Conservation (phyloP, 1,139 yeast genomes). For the Scheffersomyces quercinus region DNA sequence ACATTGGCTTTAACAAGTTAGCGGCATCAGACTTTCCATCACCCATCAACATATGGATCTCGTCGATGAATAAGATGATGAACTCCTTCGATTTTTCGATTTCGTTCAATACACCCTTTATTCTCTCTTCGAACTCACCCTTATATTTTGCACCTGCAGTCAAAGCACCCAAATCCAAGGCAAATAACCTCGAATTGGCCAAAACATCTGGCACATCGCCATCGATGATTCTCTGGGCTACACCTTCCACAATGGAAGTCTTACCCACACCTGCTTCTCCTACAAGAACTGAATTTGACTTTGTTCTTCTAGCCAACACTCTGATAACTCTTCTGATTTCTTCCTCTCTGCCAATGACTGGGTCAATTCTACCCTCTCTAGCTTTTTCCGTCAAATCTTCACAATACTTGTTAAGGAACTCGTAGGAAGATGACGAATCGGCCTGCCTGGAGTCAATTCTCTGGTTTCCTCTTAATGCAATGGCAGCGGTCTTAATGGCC, state of each 20-base stretch:
- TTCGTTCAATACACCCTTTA: slow-evolving; percentile 93
- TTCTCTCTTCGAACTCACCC: slow-evolving; percentile 98
- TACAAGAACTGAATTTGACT: slow-evolving; percentile 91
- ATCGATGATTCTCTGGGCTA: slow-evolving; percentile 94
- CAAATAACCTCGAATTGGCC: slow-evolving; percentile 75
- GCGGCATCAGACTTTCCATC: slow-evolving; percentile 96
- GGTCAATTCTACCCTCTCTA: slow-evolving; percentile 91
- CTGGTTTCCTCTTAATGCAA: slow-evolving; percentile 84
- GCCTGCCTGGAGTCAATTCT: slow-evolving; percentile 93
- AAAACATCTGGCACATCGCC: slow-evolving; percentile 91
- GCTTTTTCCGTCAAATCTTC: slow-evolving; percentile 92
- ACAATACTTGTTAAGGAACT: slow-evolving; percentile 86
- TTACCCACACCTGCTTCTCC: slow-evolving; percentile 99
- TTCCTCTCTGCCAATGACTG: slow-evolving; percentile 98
- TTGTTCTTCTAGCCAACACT: slow-evolving; percentile 91
- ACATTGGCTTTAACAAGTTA: slow-evolving; percentile 91
- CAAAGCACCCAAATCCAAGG: slow-evolving; percentile 91
- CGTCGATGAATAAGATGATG: slow-evolving; percentile 91
- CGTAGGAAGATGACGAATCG: slow-evolving; percentile 82
- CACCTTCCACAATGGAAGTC: slow-evolving; percentile 97
- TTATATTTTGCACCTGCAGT: slow-evolving; percentile 98
- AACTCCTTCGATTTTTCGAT: slow-evolving; percentile 84
- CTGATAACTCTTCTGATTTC: slow-evolving; percentile 94
- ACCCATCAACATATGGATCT: slow-evolving; percentile 99
- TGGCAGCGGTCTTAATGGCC: slow-evolving; percentile 76